These are phyloP conservation scores for Willaertia magna DNA, from an alignment of 208 protist species.

Conservation along the genomic window DNA sequence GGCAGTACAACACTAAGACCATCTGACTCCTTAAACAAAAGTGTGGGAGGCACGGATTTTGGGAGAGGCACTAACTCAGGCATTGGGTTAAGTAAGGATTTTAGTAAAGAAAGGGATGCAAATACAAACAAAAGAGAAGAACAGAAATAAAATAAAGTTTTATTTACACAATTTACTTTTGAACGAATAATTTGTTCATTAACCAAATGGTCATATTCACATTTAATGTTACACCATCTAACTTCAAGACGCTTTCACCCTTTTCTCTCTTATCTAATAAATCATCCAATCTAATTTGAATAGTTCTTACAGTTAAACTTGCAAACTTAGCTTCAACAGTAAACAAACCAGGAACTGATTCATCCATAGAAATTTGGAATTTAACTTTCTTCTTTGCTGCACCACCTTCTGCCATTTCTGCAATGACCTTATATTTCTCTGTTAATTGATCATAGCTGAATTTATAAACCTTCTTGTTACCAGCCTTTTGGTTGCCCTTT, in stretches of 20 bases:
- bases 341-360: constrained; percentile 32
- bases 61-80: too few species aligned
- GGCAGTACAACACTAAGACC: too few species aligned
- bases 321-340: constrained; percentile 39
- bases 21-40: too few species aligned
- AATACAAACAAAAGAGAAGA: too few species aligned
- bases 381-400: constrained; percentile 29
- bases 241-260: constrained; percentile 20
- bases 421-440: constrained; percentile 33
- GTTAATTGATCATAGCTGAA: constrained; percentile 22
- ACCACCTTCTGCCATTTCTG: constrained; percentile 31
- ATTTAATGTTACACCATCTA: constrained; percentile 36
- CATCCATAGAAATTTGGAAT: constrained; percentile 33
- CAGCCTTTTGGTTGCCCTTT: constrained; percentile 26
- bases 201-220: constrained; percentile 46
- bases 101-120: too few species aligned
- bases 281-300: constrained; percentile 39
- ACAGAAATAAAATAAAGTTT: too few species aligned
- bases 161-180: constrained; percentile 23
- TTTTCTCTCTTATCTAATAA: constrained; percentile 35
- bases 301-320: constrained; percentile 19
- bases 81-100: too few species aligned
- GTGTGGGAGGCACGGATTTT: too few species aligned
- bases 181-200: constrained; percentile 39
- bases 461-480: neutral